Conservation (phyloP, 768 basidiomycete species). For the Naganishia vaughanmartiniae region DNA sequence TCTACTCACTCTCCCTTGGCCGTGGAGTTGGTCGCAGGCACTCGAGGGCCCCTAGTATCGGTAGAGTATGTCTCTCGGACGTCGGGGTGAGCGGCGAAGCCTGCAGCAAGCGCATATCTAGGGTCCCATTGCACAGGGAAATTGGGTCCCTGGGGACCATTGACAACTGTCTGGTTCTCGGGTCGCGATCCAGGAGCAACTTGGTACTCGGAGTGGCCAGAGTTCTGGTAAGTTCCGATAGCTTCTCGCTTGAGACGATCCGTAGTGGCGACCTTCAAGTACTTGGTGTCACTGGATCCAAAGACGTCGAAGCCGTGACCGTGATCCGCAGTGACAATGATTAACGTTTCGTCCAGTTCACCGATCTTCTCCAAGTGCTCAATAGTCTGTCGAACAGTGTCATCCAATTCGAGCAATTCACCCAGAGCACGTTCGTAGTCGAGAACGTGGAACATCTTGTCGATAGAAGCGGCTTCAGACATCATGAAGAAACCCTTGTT, state of each 20-base stretch:
- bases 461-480: conserved; percentile 52
- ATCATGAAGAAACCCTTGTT: conserved; percentile 52
- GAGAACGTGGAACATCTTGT: conserved; percentile 51
- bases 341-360: conserved; percentile 52
- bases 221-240: conserved; percentile 42
- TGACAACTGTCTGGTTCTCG: conserved; percentile 45
- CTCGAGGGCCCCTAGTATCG: conserved; percentile 41
- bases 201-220: conserved; percentile 50
- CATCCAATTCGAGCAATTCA: conserved; percentile 54
- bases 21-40: conserved; percentile 42
- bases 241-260: conserved; percentile 51
- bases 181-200: conserved; percentile 42
- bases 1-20: conserved; percentile 6
- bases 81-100: conserved; percentile 34
- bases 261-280: conserved; percentile 41
- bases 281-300: conserved; percentile 51
- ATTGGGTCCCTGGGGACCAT: conserved; percentile 30
- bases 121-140: conserved; percentile 52
- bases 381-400: conserved; percentile 49
- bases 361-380: conserved; percentile 50
- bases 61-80: conserved; percentile 34
- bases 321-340: conserved; percentile 32
- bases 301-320: conserved; percentile 48
- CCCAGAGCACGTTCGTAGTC: conserved; percentile 53
- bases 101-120: conserved; percentile 47